These are phyloP conservation scores for Gryganskiella cystojenkinii DNA, from an alignment of 192 early-diverging fungal species.

Conservation along the genomic window DNA sequence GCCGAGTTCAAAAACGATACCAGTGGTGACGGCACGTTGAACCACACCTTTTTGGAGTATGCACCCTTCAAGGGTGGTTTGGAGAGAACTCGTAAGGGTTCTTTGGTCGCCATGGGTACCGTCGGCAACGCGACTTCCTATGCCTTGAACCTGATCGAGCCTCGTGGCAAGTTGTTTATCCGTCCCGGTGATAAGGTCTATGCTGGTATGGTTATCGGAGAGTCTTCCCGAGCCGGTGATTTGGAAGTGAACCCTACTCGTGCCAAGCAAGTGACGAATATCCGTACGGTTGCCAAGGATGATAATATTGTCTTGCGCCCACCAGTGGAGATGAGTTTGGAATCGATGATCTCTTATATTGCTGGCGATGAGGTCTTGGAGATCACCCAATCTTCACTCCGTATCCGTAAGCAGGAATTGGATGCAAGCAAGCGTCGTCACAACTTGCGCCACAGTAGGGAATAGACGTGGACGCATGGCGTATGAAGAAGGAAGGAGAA, in stretches of 20 bases:
- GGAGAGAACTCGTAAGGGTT: conserved; percentile 80
- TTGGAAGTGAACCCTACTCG: conserved; percentile 88
- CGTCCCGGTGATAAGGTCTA: conserved; percentile 79
- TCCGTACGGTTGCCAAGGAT: conserved; percentile 83
- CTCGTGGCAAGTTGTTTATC: conserved; percentile 85
- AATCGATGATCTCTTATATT: conserved; percentile 83
- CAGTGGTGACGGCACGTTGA: conserved; percentile 83
- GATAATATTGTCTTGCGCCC: conserved; percentile 79
- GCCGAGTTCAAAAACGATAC: conserved; percentile 93
- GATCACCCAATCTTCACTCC: conserved; percentile 77
- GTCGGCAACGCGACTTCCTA: conserved; percentile 76
- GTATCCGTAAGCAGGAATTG: conserved; percentile 80
- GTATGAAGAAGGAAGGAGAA: too few relatives aligned
- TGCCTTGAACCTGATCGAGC: conserved; percentile 79
- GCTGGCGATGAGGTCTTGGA: conserved; percentile 88
- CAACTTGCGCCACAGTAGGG: conserved; percentile 25
- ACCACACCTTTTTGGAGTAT: conserved; percentile 81
- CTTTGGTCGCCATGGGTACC: conserved; percentile 75
- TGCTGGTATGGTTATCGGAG: conserved; percentile 89
- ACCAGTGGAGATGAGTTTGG: conserved; percentile 71
- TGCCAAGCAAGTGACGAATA: conserved; percentile 84
- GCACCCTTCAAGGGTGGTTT: conserved; percentile 77
- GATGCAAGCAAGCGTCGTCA: conserved; percentile 71
- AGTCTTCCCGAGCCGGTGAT: conserved; percentile 80
- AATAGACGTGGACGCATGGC: neutral